Evolutionary conservation across 805 yeast species (phyloP).

Genomic region (Yamadazyma ubonensis): DNA sequence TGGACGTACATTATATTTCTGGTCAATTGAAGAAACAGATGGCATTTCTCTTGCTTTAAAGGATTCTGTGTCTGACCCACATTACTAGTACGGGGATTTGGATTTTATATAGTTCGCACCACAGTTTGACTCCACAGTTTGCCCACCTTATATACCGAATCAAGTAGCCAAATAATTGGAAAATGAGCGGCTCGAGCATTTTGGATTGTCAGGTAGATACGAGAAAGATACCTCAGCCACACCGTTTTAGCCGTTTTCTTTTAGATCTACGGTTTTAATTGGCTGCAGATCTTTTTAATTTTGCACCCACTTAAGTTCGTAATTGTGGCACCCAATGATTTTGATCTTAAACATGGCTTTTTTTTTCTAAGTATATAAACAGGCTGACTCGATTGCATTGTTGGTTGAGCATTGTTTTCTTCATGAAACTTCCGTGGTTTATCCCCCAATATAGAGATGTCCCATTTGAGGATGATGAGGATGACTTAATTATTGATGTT

Average conservation of each 20-base stretch:
- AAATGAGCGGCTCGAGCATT: neutral
- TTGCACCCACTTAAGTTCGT: neutral
- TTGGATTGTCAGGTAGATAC: neutral
- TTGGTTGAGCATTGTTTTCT: no score
- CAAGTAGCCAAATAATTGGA: neutral
- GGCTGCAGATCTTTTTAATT: neutral
- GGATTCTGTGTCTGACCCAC: no score
- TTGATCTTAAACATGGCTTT: neutral
- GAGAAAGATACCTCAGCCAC: neutral
- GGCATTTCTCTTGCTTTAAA: neutral
- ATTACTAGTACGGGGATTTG: no score
- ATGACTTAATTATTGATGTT: conserved; percentile 7
- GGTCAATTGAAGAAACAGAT: conserved; percentile 15
- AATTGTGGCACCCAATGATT: neutral
- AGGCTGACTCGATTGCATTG: no score
- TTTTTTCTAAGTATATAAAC: no score
- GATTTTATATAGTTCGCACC: conserved; percentile 1
- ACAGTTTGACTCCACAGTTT: conserved; percentile 3
- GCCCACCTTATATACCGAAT: neutral
- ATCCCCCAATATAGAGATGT: conserved; percentile 18
- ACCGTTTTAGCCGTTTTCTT: neutral
- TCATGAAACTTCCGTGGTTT: conserved; percentile 17
- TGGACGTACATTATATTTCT: conserved; percentile 24
- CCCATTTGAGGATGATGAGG: conserved; percentile 10
- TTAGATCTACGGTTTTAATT: neutral